These are phyloP conservation scores for Pilobolus umbonatus DNA, from an alignment of 192 early-diverging fungal species.

Conservation along the genomic window DNA sequence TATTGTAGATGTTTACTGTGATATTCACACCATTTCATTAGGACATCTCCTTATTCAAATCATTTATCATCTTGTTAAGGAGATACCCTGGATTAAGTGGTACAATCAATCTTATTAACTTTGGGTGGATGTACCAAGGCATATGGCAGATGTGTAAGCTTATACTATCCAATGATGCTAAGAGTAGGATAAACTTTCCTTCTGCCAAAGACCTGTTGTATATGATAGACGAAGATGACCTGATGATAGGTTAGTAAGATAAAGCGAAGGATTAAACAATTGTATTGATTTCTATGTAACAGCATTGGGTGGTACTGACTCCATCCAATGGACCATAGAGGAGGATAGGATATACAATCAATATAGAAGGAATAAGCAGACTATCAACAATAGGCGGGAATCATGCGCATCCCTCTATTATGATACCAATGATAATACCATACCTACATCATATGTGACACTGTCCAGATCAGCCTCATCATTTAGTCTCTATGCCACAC, in stretches of 20 bases:
- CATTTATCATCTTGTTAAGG: conserved; percentile 2
- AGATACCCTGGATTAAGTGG: conserved; percentile 27
- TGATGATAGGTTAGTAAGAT: conserved; percentile 29
- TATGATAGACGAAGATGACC: conserved; percentile 24
- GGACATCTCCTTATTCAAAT: conserved; percentile 8
- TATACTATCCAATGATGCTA: conserved; percentile 33
- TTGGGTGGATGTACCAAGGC: conserved; percentile 45
- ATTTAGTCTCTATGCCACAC: background rate
- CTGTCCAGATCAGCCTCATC: background rate
- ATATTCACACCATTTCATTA: background rate
- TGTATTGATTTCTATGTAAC: background rate
- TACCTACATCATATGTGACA: background rate
- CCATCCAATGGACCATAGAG: conserved; percentile 14
- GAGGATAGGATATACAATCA: background rate
- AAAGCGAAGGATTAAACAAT: background rate
- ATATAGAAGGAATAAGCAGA: background rate
- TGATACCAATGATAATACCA: background rate
- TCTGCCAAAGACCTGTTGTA: conserved; percentile 21
- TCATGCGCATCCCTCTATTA: background rate
- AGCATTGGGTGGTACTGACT: conserved; percentile 27
- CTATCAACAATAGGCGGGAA: background rate
- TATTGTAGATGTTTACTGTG: background rate
- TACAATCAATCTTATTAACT: conserved; percentile 36
- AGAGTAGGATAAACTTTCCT: conserved; percentile 31
- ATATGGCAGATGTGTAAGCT: conserved; percentile 41